Base-by-base conservation (phyloP, 192 early-diverging fungal genomes). In the Backusella westeae region DNA sequence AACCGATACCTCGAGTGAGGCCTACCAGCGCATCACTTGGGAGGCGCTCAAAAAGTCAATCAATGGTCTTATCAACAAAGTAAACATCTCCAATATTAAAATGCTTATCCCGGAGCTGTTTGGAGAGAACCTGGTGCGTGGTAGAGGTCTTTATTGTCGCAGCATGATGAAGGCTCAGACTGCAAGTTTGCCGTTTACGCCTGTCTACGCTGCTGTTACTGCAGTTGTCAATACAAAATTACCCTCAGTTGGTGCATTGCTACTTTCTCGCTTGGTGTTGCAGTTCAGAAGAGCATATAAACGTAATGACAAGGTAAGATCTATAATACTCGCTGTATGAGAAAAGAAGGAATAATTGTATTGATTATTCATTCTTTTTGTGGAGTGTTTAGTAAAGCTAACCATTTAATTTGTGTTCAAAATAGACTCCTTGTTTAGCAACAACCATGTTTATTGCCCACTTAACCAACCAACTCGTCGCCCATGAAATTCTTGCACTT, bases 21-120 rank as follows among this genome's bases (percentile, higher is more conserved):
- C 89, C 35, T 95, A 92, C 70, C 97, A 98, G 82, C 93, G 97
- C 7, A 92, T 96, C 82, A 91, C 90, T 32, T 99, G 97, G 97
- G 96, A 99, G 75, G 89, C 90, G 7, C 85, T 98, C 6, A 98
- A 97, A 79, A 99, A 98, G 82, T 91, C 89, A 71, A 92, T 99
- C 73, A 99, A 98, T 78, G 97, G 95, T 75, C 88, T 93, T 1
- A 94, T 99, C 78, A 99, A 99, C 88, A 97, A 97, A 85, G 93
- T 96, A 41, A 98, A 96, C 72, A 91, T 84, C 6, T 87, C 91
- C 19, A 99, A 99, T 80, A 93, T 98, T 81, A 96, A 97, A 68
- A 89, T 91, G 42, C 93, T 97, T 72, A 83, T 98, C 19, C 91
- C 94, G 7, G 95, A 98, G 79, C 75, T 99, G 39, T 94, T 99